Evolutionary conservation across 306 rosid genomes (phyloP).

Genomic region (Quillaja saponaria): DNA sequence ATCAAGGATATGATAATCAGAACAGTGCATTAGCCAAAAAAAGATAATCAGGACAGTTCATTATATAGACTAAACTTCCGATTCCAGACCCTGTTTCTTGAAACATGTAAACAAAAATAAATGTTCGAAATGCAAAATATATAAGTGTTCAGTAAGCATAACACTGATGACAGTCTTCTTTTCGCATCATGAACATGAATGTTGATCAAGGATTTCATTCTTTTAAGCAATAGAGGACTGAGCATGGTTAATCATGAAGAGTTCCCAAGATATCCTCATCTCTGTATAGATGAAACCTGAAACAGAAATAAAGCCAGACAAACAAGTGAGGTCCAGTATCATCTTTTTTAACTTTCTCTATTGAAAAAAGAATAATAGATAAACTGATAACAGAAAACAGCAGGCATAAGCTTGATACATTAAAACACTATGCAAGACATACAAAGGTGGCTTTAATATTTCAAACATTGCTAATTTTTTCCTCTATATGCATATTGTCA

Average conservation of each 20-base stretch:
- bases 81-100: not conserved
- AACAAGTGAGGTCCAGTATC: not conserved
- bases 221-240: not conserved
- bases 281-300: constrained; percentile 35
- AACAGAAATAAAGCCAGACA: not conserved
- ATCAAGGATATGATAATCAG: too few relatives aligned
- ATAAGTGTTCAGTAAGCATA: not conserved
- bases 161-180: not conserved
- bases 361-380: not conserved
- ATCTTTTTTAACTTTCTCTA: not conserved
- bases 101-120: not conserved
- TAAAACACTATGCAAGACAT: not conserved
- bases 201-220: not conserved
- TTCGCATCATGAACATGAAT: not conserved
- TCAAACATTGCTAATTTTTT: too few relatives aligned
- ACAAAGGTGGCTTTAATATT: too few relatives aligned
- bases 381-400: not conserved
- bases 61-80: not conserved
- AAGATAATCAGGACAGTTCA: too few relatives aligned
- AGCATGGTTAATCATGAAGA: constrained; percentile 21
- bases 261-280: constrained; percentile 37
- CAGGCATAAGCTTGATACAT: not conserved
- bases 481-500: too few relatives aligned
- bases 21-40: too few relatives aligned
- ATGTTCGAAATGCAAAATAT: not conserved